Percentiles rank a stretch among this genome's conserved stretches.
phyloP scores from a whole-genome alignment of 2,329 filamentous ascomycete genomes.

The Colletotrichum karsti region DNA sequence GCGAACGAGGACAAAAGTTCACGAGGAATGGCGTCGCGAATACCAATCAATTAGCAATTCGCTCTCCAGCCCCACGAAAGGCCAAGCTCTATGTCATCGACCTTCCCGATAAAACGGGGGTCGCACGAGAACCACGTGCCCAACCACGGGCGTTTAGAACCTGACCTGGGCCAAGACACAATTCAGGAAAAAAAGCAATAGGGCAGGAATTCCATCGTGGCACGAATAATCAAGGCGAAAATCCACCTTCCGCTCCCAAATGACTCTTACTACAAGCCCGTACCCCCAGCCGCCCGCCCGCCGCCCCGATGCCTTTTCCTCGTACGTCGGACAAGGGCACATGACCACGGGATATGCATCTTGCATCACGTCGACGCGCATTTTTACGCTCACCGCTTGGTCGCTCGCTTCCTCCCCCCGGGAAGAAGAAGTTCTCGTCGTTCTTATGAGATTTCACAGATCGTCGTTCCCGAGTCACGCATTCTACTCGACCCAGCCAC shows the following conservation, averaged over 20 bases:
- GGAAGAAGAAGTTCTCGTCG: not conserved
- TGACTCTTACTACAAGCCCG: too few species aligned
- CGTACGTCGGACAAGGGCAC: constrained; percentile 21
- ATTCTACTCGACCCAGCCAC: not conserved
- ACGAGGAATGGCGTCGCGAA: not conserved
- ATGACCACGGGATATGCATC: constrained; percentile 17
- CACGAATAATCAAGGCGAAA: constrained; percentile 8
- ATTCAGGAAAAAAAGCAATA: constrained; percentile 1
- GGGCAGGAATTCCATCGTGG: constrained; percentile 2
- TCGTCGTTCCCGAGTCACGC: not conserved
- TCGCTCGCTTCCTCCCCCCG: too few species aligned
- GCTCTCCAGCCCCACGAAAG: not conserved
- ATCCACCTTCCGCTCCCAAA: not conserved
- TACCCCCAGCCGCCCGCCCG: not conserved
- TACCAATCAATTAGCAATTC: constrained; percentile 11
- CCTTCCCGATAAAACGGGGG: not conserved
- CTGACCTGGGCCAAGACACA: not conserved
- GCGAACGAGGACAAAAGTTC: not conserved
- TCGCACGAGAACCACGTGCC: constrained; percentile 19
- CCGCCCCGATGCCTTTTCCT: not conserved
- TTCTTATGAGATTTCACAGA: not conserved
- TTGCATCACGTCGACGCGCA: not conserved
- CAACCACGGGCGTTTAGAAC: not conserved
- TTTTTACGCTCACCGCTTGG: constrained; percentile 22
- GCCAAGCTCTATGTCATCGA: not conserved